Evolutionary conservation across 2,329 filamentous ascomycete genomes (phyloP).

Genomic region (Monosporascus ibericus): DNA sequence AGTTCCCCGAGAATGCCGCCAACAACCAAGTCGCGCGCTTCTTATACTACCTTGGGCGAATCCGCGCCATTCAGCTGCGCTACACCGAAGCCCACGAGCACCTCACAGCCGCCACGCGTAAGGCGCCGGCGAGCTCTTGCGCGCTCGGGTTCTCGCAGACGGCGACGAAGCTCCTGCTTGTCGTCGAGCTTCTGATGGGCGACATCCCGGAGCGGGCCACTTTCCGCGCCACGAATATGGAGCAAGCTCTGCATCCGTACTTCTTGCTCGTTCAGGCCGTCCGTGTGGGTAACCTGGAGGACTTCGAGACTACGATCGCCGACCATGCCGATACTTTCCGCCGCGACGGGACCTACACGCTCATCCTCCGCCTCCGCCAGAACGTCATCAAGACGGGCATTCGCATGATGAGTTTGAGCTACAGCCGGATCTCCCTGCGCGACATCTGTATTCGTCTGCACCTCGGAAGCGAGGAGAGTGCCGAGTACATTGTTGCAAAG

Average conservation of each 20-base stretch:
- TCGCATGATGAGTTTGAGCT: conserved; percentile 97
- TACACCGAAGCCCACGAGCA: conserved; percentile 98
- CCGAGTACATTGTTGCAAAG: conserved; percentile 98
- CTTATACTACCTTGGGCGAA: conserved; percentile 93
- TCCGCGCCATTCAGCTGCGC: conserved; percentile 89
- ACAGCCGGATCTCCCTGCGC: conserved; percentile 91
- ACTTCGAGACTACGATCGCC: conserved; percentile 82
- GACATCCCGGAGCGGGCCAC: conserved; percentile 94
- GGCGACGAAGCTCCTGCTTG: conserved; percentile 90
- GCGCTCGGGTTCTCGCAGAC: conserved; percentile 94
- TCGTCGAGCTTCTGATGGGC: conserved; percentile 96
- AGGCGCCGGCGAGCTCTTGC: conserved; percentile 83
- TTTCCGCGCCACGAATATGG: conserved; percentile 84
- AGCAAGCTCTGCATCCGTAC: conserved; percentile 85
- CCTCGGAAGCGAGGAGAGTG: conserved; percentile 90
- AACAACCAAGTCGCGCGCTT: conserved; percentile 98
- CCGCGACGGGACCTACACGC: conserved; percentile 88
- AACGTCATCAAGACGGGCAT: conserved; percentile 99
- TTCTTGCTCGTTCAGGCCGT: conserved; percentile 92
- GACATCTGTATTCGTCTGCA: conserved; percentile 96
- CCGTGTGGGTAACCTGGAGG: conserved; percentile 90
- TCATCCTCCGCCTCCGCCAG: conserved; percentile 89
- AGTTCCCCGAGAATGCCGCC: conserved; percentile 87
- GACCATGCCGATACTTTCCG: conserved; percentile 80
- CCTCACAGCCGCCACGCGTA: conserved; percentile 85